Percentiles rank a stretch among this genome's conserved stretches.
Evolutionary conservation across 1,139 yeast genomes (phyloP).

Genomic region (Taphrina populina): DNA sequence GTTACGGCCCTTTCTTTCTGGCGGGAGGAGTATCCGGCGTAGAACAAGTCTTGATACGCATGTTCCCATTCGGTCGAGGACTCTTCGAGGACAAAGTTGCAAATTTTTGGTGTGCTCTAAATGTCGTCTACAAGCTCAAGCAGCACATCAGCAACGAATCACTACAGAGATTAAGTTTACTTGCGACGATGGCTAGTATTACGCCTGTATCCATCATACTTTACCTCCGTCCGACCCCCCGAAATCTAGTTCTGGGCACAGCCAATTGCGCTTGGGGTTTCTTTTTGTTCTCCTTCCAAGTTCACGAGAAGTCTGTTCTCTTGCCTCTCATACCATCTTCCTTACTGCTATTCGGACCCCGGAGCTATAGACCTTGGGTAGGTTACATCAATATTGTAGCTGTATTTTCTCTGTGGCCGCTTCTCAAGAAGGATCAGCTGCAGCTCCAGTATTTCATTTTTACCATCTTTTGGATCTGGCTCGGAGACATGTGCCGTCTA

Average conservation of each 20-base stretch:
- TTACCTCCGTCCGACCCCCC: conserved; percentile 55
- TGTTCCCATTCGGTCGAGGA: conserved; percentile 91
- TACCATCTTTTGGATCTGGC: conserved; percentile 73
- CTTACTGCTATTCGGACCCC: conserved; percentile 53
- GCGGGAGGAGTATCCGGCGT: conserved; percentile 40
- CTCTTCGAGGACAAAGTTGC: conserved; percentile 98
- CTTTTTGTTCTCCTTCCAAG: conserved; percentile 88
- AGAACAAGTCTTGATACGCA: conserved; percentile 55
- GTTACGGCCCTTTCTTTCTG: conserved; percentile 64
- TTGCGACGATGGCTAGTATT: conserved; percentile 64
- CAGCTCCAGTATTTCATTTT: conserved; percentile 67
- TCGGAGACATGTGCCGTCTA: conserved; percentile 47
- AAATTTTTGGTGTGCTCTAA: conserved; percentile 92
- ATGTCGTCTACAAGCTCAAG: conserved; percentile 70
- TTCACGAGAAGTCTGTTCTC: conserved; percentile 87
- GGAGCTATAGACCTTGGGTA: conserved; percentile 58
- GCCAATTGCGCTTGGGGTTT: conserved; percentile 85
- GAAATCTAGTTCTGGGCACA: conserved; percentile 66
- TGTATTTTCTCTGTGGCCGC: conserved; percentile 79
- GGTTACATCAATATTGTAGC: conserved; percentile 88
- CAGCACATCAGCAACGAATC: conserved; percentile 40
- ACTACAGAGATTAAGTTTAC: conserved; percentile 48
- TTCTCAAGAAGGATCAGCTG: conserved; percentile 73
- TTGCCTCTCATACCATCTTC: conserved; percentile 85
- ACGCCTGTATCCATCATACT: conserved; percentile 63